These are phyloP conservation scores for Podospora australis DNA, from an alignment of 495 filamentous ascomycete species.

Conservation along the genomic window DNA sequence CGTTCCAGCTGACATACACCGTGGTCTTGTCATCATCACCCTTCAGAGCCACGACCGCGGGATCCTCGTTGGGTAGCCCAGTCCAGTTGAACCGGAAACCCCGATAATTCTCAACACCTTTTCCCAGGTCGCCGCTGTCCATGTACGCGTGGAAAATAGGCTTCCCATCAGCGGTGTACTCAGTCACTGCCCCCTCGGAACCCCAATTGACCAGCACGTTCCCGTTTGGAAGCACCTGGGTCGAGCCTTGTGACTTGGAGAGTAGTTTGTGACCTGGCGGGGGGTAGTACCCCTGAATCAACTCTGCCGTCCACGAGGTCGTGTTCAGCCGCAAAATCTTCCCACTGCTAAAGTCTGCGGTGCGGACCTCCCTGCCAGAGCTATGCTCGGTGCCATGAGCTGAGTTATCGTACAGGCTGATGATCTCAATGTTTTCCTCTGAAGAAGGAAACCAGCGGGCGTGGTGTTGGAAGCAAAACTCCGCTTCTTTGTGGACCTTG, in stretches of 20 bases:
- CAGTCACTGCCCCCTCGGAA: constrained; percentile 50
- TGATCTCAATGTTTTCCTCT: constrained; percentile 35
- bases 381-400: constrained; percentile 34
- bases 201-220: constrained; percentile 58
- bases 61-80: constrained; percentile 28
- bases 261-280: constrained; percentile 35
- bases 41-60: constrained; percentile 26
- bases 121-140: constrained; percentile 25
- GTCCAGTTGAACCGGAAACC: constrained; percentile 35
- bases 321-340: constrained; percentile 55
- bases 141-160: constrained; percentile 38
- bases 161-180: constrained; percentile 51
- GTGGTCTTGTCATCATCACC: constrained; percentile 15
- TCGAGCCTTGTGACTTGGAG: constrained; percentile 55
- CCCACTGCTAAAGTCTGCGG: constrained; percentile 40
- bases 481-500: constrained; percentile 18
- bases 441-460: constrained; percentile 47
- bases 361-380: constrained; percentile 30
- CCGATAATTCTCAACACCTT: constrained; percentile 31
- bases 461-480: constrained; percentile 60
- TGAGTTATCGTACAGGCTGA: constrained; percentile 32
- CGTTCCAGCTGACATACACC: constrained; percentile 36
- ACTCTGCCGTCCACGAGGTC: constrained; percentile 41
- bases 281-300: constrained; percentile 32
- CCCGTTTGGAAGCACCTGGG: constrained; percentile 50